Base-by-base conservation (phyloP, 202 grass and related monocot species). In the Cymbopogon flexuosus region DNA sequence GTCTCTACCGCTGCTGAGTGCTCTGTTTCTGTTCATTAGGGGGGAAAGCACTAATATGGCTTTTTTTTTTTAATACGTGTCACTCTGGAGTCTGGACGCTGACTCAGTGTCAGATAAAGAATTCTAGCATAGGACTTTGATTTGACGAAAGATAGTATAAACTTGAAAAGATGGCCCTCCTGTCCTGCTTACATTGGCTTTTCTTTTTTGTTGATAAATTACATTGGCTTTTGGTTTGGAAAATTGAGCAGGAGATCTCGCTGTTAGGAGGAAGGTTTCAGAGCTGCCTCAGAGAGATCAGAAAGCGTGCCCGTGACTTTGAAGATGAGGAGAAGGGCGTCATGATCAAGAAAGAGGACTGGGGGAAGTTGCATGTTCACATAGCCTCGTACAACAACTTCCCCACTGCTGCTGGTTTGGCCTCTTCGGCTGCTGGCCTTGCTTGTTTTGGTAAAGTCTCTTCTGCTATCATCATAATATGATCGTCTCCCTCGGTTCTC, bases 341-440 rank as follows among this genome's bases (percentile, higher is more conserved):
- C 65, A 82, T 16, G 60, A 93, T 98, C 47, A 86, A 89, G 76
- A 93, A 94, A 81, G 88, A 91, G 79, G 95, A 98, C 22, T 98
- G 95, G 92, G 84, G 80, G 51, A 93, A 80, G 33, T 72, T 95
- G 69, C 92, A 98, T 59, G 77, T 98, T 13, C 96, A 95, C 36
- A 93, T 98, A 51, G 90, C 88, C 15, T 98, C 96, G 1, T 91
- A 88, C 77, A 98, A 98, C 54, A 98, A 98, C 68, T 98, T 98
- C 65, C 96, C 90, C 14, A 98, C 96, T 0, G 92, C 96, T 76
- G 96, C 96, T 33, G 95, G 95, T 11, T 84, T 98, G 68, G 95
- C 95, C 67, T 98, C 95, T 83, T 98, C 95, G 1, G 95, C 95
- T 66, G 95, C 95, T 71, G 92, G 95, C 35, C 88, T 95, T 60